Evolutionary conservation across 1,284 basidiomycete species (phyloP).

Genomic region (Laetiporus sulphureus): DNA sequence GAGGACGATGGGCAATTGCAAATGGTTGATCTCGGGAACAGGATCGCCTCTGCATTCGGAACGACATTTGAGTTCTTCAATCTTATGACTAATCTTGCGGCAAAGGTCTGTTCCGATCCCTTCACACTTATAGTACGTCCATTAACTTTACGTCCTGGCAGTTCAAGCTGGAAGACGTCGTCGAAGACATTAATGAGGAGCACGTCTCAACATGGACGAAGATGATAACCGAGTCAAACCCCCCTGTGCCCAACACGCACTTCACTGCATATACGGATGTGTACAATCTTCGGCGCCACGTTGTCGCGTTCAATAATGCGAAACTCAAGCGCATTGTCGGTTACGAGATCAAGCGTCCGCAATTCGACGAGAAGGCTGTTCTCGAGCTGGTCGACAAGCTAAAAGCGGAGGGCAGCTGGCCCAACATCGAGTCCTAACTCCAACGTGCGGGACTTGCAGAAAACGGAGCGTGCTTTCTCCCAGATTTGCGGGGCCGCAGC

Average conservation of each 20-base stretch:
- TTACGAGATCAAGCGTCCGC: slow-evolving; percentile 60
- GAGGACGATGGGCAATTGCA: slow-evolving; percentile 80
- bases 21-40: slow-evolving; percentile 66
- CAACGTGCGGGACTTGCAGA: not conserved
- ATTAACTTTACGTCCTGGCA: slow-evolving; percentile 14
- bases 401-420: slow-evolving; percentile 72
- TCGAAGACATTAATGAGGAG: slow-evolving; percentile 86
- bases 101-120: slow-evolving; percentile 42
- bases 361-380: slow-evolving; percentile 58
- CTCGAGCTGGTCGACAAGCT: slow-evolving; percentile 75
- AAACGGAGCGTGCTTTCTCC: not conserved
- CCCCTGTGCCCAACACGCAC: slow-evolving; percentile 71
- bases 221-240: slow-evolving; percentile 71
- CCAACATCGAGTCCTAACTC: slow-evolving; percentile 31
- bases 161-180: slow-evolving; percentile 59
- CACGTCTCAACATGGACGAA: slow-evolving; percentile 83
- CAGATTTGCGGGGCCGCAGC: too few species aligned
- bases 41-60: slow-evolving; percentile 70
- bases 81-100: slow-evolving; percentile 59
- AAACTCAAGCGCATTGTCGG: slow-evolving; percentile 74
- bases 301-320: slow-evolving; percentile 55
- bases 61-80: slow-evolving; percentile 85
- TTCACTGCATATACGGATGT: slow-evolving; percentile 81
- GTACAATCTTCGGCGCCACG: slow-evolving; percentile 61
- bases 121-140: not conserved